A percentile compares a stretch with the other conserved stretches of the same genome.
Evolutionary conservation across 2,329 filamentous ascomycete species (phyloP).

Genomic region (Fusarium setosum): DNA sequence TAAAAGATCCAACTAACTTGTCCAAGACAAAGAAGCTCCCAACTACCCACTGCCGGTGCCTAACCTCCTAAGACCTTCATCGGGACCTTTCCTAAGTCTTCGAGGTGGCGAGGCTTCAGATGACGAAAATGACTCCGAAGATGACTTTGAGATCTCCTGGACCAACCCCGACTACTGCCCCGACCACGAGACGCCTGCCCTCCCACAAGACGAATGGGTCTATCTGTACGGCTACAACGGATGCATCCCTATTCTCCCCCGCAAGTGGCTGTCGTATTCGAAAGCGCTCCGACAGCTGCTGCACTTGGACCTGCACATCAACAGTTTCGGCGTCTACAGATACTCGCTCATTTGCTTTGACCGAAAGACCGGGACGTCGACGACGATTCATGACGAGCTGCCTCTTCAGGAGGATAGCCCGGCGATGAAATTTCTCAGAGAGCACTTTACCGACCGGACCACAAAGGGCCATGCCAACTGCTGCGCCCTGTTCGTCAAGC

Average conservation of each 20-base stretch:
- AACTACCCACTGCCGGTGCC: conserved; percentile 7
- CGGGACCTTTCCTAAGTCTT: conserved; percentile 14
- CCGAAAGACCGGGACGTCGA: not conserved
- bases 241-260: conserved; percentile 36
- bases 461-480: conserved; percentile 10
- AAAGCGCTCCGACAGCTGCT: conserved; percentile 40
- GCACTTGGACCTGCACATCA: conserved; percentile 11
- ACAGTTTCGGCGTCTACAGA: conserved; percentile 10
- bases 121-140: not conserved
- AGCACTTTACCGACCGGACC: conserved; percentile 2
- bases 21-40: conserved; percentile 13
- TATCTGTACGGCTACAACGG: conserved; percentile 49
- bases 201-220: conserved; percentile 16
- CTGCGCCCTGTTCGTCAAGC: conserved; percentile 39
- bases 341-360: conserved; percentile 29
- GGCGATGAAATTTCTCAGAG: not conserved
- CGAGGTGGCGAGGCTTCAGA: conserved; percentile 23
- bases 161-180: conserved; percentile 10
- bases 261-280: conserved; percentile 33
- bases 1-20: conserved; percentile 2
- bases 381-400: conserved; percentile 9
- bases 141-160: not conserved
- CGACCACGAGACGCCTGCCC: not conserved
- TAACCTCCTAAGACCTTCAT: too few relatives aligned
- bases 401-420: conserved; percentile 11